Evolutionary conservation across 129 eudicot genomes (phyloP), one percentile per base, ranked within the genome.

Genomic region (Silybum marianum): DNA sequence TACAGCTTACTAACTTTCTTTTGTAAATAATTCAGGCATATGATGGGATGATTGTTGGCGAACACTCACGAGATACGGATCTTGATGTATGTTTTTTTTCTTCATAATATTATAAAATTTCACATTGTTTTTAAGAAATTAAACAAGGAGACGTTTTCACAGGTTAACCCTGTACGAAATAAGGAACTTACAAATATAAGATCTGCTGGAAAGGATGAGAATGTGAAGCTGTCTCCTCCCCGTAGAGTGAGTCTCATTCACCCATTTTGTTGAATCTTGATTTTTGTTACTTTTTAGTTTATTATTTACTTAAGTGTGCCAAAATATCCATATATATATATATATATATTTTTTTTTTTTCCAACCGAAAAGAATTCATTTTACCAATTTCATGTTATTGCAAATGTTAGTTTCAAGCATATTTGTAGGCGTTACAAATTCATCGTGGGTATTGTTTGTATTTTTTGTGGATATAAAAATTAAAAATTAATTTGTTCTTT

Each of bases 31-130:
- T 89, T 89, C 97, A 95, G 99, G n/a, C 99, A 58, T 95, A 95
- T 75, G 99, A 95, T 85, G 99, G 99, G 75, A 95, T 95, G 99
- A 95, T 95, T 78, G 91, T 95, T 51, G 99, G 99, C 74, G 99
- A 95, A 88, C 97, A 95, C 84, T 90, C 99, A 42, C 93, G 99
- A 38, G 99, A 95, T 78, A 88, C 97, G 3, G 99, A 95, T 91
- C 96, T 95, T 85, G 99, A 95, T 89, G 99, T 95, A 21, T 39
- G 70, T 58, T 72, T 42, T n/a, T 32, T 44, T 67, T n/a, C n/a
- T 69, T 42, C 46, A 2, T n/a, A 21, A 32, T 42, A 42, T 39
- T 76, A 23, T 51, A 76, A 14, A 42, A 24, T 19, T 38, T 63
- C 62, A 30, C 46, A 46, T 36, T 23, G 30, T 8, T 34, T 48